A percentile compares a stretch with the other conserved stretches of the same genome.
These are phyloP conservation scores for Glaciozyma martinii DNA, from an alignment of 768 basidiomycete genomes.

Conservation along the genomic window DNA sequence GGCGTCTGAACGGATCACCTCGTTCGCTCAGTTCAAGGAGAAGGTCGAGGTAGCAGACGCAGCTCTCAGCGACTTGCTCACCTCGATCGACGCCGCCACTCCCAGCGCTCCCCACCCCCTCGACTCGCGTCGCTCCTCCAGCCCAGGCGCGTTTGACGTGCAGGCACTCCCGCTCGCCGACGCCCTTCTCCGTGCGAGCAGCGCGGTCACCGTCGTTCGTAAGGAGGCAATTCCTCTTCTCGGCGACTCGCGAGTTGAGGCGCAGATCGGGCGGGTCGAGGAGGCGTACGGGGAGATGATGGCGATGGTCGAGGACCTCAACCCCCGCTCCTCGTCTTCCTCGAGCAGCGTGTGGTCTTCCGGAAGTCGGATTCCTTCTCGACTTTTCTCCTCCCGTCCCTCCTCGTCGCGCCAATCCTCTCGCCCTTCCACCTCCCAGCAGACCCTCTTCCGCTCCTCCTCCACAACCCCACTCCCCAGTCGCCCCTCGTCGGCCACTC, in stretches of 20 bases:
- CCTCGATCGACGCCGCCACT: constrained; percentile 66
- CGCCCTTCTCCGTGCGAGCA: constrained; percentile 56
- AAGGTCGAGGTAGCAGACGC: constrained; percentile 55
- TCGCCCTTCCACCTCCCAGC: constrained; percentile 45
- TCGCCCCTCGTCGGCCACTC: constrained; percentile 61
- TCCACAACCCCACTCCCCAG: constrained; percentile 47
- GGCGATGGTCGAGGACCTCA: constrained; percentile 55
- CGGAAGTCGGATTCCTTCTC: too few relatives aligned
- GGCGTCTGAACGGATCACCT: constrained; percentile 49
- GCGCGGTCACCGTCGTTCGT: constrained; percentile 50
- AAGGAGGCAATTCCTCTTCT: constrained; percentile 43
- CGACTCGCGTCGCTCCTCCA: constrained; percentile 37
- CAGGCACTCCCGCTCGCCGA: constrained; percentile 48
- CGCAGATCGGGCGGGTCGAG: constrained; percentile 57
- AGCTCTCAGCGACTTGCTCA: constrained; percentile 72
- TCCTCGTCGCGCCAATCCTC: constrained; percentile 42
- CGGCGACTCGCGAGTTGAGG: constrained; percentile 54
- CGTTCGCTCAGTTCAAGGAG: constrained; percentile 51
- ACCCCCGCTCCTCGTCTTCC: constrained; percentile 32
- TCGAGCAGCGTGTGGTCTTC: constrained; percentile 49
- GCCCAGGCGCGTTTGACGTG: constrained; percentile 32
- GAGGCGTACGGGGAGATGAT: constrained; percentile 74
- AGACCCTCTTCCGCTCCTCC: constrained; percentile 39
- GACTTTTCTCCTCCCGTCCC: constrained; percentile 44
- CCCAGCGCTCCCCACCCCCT: constrained; percentile 49